These are phyloP conservation scores for Ustilago nuda DNA, from an alignment of 1,284 basidiomycete genomes.

Conservation along the genomic window DNA sequence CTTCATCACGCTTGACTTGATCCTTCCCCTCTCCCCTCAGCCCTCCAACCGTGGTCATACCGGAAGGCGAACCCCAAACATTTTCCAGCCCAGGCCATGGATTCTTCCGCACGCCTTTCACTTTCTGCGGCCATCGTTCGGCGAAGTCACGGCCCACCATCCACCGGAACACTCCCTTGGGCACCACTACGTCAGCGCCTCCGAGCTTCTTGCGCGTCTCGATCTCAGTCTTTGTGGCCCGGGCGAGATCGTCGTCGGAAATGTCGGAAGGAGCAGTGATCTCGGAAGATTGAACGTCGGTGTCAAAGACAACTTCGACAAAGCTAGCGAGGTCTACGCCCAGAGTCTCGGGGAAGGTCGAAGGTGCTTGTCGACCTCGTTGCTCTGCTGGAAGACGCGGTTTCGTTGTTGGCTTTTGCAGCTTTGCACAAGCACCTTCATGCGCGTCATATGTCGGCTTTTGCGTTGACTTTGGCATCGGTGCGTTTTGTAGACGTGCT, in stretches of 20 bases:
- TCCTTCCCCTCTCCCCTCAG: neutral
- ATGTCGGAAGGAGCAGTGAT: conserved; percentile 38
- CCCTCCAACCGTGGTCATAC: neutral
- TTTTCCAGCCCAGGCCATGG: conserved; percentile 38
- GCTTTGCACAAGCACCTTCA: neutral
- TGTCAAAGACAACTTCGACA: conserved; percentile 38
- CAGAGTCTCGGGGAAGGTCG: conserved; percentile 23
- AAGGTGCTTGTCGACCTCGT: conserved; percentile 10
- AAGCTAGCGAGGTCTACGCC: conserved; percentile 25
- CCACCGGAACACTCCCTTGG: conserved; percentile 37
- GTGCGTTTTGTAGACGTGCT: conserved; percentile 12
- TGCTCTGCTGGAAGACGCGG: neutral
- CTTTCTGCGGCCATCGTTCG: conserved; percentile 34
- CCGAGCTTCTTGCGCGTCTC: conserved; percentile 17
- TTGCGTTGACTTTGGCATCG: neutral
- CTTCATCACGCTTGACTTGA: neutral
- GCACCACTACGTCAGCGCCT: conserved; percentile 27
- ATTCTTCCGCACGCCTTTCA: conserved; percentile 28
- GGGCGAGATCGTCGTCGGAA: conserved; percentile 28
- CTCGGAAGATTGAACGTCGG: conserved; percentile 40
- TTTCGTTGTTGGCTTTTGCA: neutral
- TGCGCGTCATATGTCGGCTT: too few species aligned
- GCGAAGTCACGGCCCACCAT: conserved; percentile 43
- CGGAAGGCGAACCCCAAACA: conserved; percentile 29
- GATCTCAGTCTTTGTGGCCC: conserved; percentile 23